Evolutionary conservation across 2,329 filamentous ascomycete species (phyloP).

Genomic region (Fusarium newnesense): DNA sequence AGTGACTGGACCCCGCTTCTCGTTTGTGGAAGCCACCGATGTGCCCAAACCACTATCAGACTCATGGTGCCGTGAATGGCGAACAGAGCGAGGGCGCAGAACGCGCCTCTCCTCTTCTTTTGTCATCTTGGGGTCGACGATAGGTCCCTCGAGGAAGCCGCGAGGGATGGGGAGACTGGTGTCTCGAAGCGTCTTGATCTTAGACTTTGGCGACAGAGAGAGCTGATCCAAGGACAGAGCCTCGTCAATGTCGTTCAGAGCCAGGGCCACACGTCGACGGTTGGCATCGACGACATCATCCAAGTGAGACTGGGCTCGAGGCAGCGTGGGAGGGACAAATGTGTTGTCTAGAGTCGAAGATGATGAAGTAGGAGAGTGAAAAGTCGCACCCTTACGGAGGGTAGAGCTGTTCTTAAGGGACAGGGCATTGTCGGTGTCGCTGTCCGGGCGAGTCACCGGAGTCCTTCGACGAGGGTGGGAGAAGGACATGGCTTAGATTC

Average conservation of each 20-base stretch:
- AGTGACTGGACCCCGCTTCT: constrained; percentile 58
- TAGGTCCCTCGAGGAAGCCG: constrained; percentile 66
- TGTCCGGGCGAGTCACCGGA: constrained; percentile 54
- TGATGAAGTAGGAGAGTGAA: constrained; percentile 64
- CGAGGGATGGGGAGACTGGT: constrained; percentile 69
- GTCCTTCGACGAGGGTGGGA: constrained; percentile 60
- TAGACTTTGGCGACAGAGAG: constrained; percentile 51
- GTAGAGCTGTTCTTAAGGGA: constrained; percentile 52
- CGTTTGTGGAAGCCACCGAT: constrained; percentile 73
- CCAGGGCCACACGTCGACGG: constrained; percentile 74
- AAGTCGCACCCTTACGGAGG: constrained; percentile 78
- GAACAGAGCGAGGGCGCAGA: constrained; percentile 64
- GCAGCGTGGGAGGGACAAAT: constrained; percentile 65
- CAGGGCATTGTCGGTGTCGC: constrained; percentile 47
- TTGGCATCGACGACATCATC: constrained; percentile 78
- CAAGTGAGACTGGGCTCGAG: constrained; percentile 74
- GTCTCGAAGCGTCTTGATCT: constrained; percentile 57
- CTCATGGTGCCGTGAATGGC: constrained; percentile 72
- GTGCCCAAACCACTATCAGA: constrained; percentile 92
- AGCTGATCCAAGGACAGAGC: constrained; percentile 59
- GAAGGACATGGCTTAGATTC: constrained; percentile 60
- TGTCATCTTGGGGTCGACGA: constrained; percentile 62
- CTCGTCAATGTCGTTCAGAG: constrained; percentile 73
- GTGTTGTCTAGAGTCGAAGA: constrained; percentile 50
- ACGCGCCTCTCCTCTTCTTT: constrained; percentile 59